Conservation (phyloP, 2,329 filamentous ascomycete genomes). For the Phyllosticta citrichinensis region DNA sequence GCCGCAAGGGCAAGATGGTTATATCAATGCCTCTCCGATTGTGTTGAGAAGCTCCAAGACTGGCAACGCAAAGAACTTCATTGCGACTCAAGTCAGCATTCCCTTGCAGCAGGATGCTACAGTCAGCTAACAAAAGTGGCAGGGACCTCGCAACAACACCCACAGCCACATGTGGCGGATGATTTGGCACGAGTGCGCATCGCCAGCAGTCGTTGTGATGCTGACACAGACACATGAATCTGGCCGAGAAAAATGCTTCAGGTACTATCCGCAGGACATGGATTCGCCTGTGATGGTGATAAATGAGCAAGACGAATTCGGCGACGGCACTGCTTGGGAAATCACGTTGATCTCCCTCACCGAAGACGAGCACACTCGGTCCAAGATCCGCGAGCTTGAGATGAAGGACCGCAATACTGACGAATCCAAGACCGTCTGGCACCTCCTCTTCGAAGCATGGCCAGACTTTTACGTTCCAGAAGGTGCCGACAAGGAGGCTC, state of each 20-base stretch:
- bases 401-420: conserved; percentile 29
- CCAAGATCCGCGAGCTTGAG: conserved; percentile 63
- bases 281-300: conserved; percentile 36
- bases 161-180: conserved; percentile 89
- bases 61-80: conserved; percentile 51
- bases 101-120: neutral
- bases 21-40: conserved; percentile 44
- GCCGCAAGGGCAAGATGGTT: conserved; percentile 49
- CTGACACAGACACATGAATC: conserved; percentile 80
- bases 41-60: conserved; percentile 31
- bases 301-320: conserved; percentile 55
- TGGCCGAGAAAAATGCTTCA: conserved; percentile 71
- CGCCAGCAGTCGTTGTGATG: conserved; percentile 75
- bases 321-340: conserved; percentile 55
- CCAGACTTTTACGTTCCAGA: conserved; percentile 80
- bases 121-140: neutral
- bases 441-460: conserved; percentile 81
- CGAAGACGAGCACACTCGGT: conserved; percentile 48
- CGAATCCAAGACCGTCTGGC: conserved; percentile 61
- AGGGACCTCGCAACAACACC: conserved; percentile 67
- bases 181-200: conserved; percentile 72
- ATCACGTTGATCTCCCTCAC: conserved; percentile 51
- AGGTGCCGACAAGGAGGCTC: conserved; percentile 54
- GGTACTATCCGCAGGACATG: conserved; percentile 61
- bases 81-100: conserved; percentile 64